These are phyloP conservation scores for Fusarium caatingaense DNA, from an alignment of 2,329 filamentous ascomycete species.

Conservation along the genomic window DNA sequence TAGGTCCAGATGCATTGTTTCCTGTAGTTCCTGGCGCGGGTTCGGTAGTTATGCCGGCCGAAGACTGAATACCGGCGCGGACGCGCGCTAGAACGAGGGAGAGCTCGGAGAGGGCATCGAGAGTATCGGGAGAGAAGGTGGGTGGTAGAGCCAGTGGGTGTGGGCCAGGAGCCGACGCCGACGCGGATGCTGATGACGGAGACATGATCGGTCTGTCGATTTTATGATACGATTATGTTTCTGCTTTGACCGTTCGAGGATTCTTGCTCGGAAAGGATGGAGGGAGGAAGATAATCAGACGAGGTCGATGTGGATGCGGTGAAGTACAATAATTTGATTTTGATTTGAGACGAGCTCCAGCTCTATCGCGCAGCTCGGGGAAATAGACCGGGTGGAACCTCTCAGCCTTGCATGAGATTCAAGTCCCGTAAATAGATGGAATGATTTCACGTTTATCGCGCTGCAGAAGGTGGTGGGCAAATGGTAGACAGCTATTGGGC, in stretches of 20 bases:
- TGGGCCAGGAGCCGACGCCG: constrained; percentile 34
- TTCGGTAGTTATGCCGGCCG: constrained; percentile 54
- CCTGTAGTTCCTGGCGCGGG: constrained; percentile 53
- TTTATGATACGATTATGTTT: constrained; percentile 13
- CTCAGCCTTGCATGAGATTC: constrained; percentile 41
- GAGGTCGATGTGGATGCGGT: constrained; percentile 32
- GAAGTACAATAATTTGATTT: constrained; percentile 19
- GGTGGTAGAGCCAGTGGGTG: constrained; percentile 65
- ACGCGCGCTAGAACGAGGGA: constrained; percentile 82
- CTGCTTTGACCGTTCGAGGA: constrained; percentile 19
- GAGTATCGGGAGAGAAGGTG: constrained; percentile 81
- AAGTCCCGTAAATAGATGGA: constrained; percentile 24
- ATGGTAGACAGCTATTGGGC: constrained; percentile 42
- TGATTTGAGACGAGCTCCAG: constrained; percentile 1
- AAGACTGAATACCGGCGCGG: constrained; percentile 61
- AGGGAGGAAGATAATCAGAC: constrained; percentile 21
- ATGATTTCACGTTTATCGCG: constrained; percentile 4
- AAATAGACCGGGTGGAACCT: constrained; percentile 29
- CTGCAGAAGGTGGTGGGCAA: constrained; percentile 29
- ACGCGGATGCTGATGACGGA: constrained; percentile 47
- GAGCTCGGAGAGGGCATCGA: constrained; percentile 87
- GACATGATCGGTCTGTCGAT: constrained; percentile 38
- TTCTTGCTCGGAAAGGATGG: constrained; percentile 16
- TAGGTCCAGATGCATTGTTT: constrained; percentile 50
- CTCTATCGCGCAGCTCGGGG: constrained; percentile 17